These are phyloP conservation scores for Heracleum sosnowskyi DNA, from an alignment of 129 eudicot species.

Conservation along the genomic window DNA sequence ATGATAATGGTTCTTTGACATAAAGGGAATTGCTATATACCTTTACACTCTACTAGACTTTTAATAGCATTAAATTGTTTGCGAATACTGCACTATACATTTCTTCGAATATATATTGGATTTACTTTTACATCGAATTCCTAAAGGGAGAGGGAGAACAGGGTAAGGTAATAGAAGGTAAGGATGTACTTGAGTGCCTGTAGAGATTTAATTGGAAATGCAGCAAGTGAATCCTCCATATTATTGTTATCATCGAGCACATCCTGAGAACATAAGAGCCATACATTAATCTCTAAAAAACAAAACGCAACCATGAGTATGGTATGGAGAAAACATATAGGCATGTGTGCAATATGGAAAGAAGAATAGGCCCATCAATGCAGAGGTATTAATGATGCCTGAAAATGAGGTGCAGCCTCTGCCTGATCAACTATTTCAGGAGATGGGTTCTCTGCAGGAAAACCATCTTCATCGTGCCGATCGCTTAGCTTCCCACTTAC, in stretches of 20 bases:
- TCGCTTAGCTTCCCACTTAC: conserved; percentile 37
- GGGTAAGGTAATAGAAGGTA: conserved; percentile 8
- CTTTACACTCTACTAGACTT: neutral
- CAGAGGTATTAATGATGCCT: conserved; percentile 36
- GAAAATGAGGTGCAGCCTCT: conserved; percentile 35
- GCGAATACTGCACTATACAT: no score
- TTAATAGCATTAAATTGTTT: neutral
- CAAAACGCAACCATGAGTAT: neutral
- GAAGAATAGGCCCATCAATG: no score
- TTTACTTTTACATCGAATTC: neutral
- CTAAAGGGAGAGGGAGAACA: neutral
- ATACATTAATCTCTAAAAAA: neutral
- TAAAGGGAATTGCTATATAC: no score
- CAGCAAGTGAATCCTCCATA: conserved; percentile 74
- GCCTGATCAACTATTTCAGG: conserved; percentile 31
- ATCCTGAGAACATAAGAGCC: conserved; percentile 38
- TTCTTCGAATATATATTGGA: neutral
- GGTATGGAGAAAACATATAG: neutral
- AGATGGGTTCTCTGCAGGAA: conserved; percentile 27
- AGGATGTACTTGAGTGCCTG: conserved; percentile 84
- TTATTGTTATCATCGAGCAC: conserved; percentile 44
- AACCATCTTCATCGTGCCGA: conserved; percentile 34
- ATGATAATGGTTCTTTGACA: no score
- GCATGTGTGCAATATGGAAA: neutral
- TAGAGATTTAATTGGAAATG: conserved; percentile 87